Evolutionary conservation across 2,329 filamentous ascomycete genomes (phyloP).

Genomic region (Fusarium ambrosium): DNA sequence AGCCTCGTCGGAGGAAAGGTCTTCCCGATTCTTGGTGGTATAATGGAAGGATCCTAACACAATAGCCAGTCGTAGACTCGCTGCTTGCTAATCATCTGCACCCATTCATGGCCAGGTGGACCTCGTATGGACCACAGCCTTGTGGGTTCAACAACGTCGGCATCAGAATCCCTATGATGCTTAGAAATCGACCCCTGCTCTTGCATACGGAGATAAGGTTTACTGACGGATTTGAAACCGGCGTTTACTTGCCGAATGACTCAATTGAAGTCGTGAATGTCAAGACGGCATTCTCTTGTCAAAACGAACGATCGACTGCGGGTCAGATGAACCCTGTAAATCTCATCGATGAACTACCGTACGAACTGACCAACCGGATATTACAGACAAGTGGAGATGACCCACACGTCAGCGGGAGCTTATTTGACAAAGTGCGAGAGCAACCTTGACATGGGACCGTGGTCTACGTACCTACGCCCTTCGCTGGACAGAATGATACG

Average conservation of each 20-base stretch:
- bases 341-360: background rate
- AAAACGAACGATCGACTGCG: background rate
- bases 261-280: background rate
- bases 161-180: background rate
- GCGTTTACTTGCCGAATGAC: background rate
- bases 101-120: background rate
- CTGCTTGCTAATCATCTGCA: background rate
- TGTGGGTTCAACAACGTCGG: background rate
- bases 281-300: background rate
- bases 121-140: background rate
- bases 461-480: background rate
- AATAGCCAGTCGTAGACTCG: background rate
- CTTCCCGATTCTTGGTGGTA: background rate
- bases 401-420: background rate
- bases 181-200: background rate
- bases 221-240: background rate
- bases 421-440: background rate
- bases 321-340: background rate
- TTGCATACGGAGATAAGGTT: background rate
- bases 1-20: background rate
- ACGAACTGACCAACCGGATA: slow-evolving; percentile 3
- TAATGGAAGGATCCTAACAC: background rate
- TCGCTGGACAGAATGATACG: background rate
- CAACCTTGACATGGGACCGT: background rate
- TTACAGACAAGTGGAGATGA: background rate